These are phyloP conservation scores for Naematelia aurantialba DNA, from an alignment of 768 basidiomycete species.

Conservation along the genomic window DNA sequence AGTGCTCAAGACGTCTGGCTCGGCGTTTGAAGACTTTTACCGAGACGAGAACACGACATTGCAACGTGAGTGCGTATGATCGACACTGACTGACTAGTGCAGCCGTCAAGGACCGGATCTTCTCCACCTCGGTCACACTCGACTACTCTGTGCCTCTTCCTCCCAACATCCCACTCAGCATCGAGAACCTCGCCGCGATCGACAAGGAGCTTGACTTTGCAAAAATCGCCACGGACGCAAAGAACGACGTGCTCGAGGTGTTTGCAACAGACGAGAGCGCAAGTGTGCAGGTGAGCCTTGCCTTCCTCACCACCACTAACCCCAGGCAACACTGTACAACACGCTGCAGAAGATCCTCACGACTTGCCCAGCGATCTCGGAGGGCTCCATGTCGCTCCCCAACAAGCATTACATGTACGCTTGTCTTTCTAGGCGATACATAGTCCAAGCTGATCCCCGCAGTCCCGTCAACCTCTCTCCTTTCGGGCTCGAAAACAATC, in stretches of 20 bases:
- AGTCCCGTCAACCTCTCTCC: conserved; percentile 47
- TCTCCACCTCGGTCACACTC: conserved; percentile 82
- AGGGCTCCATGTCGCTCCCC: conserved; percentile 71
- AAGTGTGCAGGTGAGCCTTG: conserved; percentile 77
- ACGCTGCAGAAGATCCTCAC: conserved; percentile 72
- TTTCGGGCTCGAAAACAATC: conserved; percentile 54
- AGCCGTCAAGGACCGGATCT: conserved; percentile 79
- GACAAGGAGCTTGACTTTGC: conserved; percentile 39
- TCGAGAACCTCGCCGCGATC: conserved; percentile 49
- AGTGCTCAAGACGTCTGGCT: conserved; percentile 86
- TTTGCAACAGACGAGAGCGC: conserved; percentile 88
- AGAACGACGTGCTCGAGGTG: conserved; percentile 66
- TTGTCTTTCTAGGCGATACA: conserved; percentile 16
- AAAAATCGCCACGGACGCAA: conserved; percentile 57
- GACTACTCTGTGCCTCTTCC: conserved; percentile 60
- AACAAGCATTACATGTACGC: conserved; percentile 95
- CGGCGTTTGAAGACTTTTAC: conserved; percentile 74
- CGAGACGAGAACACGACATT: conserved; percentile 81
- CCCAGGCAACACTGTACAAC: conserved; percentile 89
- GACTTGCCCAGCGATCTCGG: conserved; percentile 61
- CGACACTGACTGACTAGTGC: background rate
- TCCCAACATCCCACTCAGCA: conserved; percentile 36
- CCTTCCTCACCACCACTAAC: conserved; percentile 72
- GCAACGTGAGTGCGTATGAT: conserved; percentile 48
- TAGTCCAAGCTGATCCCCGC: background rate